Base-by-base conservation (phyloP, 169 alveolate species). In the Plasmodium sp. region DNA sequence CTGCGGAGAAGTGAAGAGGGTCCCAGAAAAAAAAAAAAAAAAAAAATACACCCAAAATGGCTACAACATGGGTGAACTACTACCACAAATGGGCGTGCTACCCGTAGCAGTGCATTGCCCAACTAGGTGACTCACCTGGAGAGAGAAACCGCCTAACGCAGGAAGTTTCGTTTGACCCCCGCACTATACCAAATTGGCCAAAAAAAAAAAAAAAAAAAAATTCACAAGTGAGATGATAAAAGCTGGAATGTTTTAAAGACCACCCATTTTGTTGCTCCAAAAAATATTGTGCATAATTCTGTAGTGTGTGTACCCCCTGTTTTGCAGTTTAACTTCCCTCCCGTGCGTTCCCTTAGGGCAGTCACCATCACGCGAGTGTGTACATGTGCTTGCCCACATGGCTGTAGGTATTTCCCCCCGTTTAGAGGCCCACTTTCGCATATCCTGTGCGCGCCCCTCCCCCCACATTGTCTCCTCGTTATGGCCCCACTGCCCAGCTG, bases 401-500 rank as follows among this genome's bases (percentile, higher is more conserved):
- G 31, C n/a, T 62, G 75, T 62, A 62, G 31, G 75, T 62, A 27
- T 62, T 22, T 62, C 22, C 12, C 74, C 74, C 74, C 9, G 9
- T n/a, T 58, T n/a, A 58, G 74, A 58, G 74, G 74, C 74, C 36
- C 33, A 58, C 33, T 58, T 58, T 18, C 33, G 74, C 34, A 58
- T n/a, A 58, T 58, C 33, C 33, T 22, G 54, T 45, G 36, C 27
- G 22, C 27, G 36, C 33, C 33, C 33, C 74, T 58, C 31, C 75
- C 27, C 75, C 27, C 75, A 2, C 75, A 2, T 18, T 62, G 75
- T 62, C 75, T n/a, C 84, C 75, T n/a, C 84, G 85, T 56, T 85
- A 85, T 85, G 93, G 51, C 80, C 83, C n/a, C 56, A 54, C 62
- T 9, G 77, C 62, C 79, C 48, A 34, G 39, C n/a, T 85, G 77